Percentiles rank a stretch among this genome's conserved stretches.
Evolutionary conservation across 345 rosid genomes (phyloP).

Genomic region (Arabis alpina): DNA sequence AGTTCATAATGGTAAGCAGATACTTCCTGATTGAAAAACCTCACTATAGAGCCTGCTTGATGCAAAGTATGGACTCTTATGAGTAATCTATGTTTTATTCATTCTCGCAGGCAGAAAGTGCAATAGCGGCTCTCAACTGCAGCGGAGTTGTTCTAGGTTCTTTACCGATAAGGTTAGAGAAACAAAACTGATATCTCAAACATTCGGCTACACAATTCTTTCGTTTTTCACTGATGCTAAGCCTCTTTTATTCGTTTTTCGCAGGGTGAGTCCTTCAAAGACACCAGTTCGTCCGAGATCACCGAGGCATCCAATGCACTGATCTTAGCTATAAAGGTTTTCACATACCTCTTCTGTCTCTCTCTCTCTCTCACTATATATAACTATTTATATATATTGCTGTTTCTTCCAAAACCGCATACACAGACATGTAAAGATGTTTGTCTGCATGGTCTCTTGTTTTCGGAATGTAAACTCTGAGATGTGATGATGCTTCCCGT

Average conservation of each 20-base stretch:
- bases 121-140: conserved; percentile 93
- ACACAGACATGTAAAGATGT: conserved; percentile 51
- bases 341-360: conserved; percentile 19
- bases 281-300: conserved; percentile 94
- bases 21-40: background rate
- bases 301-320: conserved; percentile 76
- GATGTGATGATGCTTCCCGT: conserved; percentile 35
- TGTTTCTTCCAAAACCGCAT: conserved; percentile 34
- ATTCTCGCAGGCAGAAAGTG: conserved; percentile 84
- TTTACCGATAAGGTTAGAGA: conserved; percentile 76
- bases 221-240: too few relatives aligned
- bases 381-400: conserved; percentile 9
- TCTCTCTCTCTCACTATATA: background rate
- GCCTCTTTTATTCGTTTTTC: too few relatives aligned
- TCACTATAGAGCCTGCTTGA: too few relatives aligned
- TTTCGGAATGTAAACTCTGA: conserved; percentile 39
- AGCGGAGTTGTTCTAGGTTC: conserved; percentile 93
- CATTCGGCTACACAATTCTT: too few relatives aligned
- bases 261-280: conserved; percentile 98
- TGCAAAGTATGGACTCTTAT: background rate
- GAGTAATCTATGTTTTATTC: conserved; percentile 8
- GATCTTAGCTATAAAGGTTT: conserved; percentile 44
- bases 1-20: conserved; percentile 67
- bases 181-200: conserved; percentile 11
- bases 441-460: conserved; percentile 46